Conservation (phyloP, 139 green algal species). For the Zygnema circumcarinatum region DNA sequence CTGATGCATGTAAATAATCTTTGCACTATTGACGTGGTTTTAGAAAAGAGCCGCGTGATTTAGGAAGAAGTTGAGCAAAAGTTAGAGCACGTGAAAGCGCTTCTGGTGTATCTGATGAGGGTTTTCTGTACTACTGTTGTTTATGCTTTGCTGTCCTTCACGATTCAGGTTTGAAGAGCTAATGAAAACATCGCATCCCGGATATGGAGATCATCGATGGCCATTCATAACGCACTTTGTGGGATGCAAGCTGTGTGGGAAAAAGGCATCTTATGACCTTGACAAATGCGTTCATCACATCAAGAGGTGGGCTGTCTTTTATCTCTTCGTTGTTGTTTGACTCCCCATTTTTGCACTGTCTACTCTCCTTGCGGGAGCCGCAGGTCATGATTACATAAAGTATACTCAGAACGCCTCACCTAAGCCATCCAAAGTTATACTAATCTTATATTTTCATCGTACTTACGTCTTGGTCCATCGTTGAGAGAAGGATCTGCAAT, state of each 20-base stretch:
- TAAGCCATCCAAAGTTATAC: too few species aligned
- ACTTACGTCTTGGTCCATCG: not conserved
- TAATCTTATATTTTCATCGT: not conserved
- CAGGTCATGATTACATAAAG: not conserved
- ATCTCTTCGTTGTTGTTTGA: not conserved
- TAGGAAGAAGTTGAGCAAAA: too few species aligned
- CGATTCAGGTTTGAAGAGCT: not conserved
- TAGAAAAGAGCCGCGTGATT: too few species aligned
- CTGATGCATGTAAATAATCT: too few species aligned
- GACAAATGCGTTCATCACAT: constrained; percentile 18
- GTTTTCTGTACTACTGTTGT: too few species aligned
- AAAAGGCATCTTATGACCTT: not conserved
- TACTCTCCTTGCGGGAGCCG: not conserved
- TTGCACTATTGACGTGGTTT: too few species aligned
- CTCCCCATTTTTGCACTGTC: not conserved
- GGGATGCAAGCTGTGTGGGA: constrained; percentile 31
- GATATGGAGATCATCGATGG: constrained; percentile 44
- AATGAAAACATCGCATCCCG: not conserved
- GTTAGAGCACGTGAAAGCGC: too few species aligned
- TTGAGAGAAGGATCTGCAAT: too few species aligned
- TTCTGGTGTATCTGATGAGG: too few species aligned
- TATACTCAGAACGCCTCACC: not conserved
- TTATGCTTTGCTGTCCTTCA: too few species aligned
- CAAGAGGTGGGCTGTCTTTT: not conserved
- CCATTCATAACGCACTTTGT: constrained; percentile 54